phyloP scores from a whole-genome alignment of 139 green algal genomes.

The Chlorella sorokiniana region DNA sequence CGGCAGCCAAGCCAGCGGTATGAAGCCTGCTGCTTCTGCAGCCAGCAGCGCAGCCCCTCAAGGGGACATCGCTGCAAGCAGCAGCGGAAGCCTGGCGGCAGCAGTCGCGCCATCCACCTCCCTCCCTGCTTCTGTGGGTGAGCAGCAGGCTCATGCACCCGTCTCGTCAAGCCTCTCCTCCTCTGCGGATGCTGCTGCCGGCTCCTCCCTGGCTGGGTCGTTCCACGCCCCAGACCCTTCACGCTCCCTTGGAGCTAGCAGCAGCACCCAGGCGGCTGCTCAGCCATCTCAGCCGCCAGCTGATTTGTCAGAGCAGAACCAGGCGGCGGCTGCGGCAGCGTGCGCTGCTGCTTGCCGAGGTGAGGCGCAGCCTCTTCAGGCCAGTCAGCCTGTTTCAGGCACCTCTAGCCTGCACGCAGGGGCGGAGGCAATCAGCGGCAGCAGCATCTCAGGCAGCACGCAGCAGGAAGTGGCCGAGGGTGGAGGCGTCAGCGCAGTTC shows the following conservation, averaged over 20 bases:
- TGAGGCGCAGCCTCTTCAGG: neutral
- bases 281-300: slow-evolving; percentile 5
- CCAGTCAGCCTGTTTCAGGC: neutral
- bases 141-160: neutral
- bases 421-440: neutral
- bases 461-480: too few species aligned
- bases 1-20: too few species aligned
- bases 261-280: neutral
- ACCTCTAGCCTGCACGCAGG: neutral
- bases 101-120: neutral
- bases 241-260: neutral
- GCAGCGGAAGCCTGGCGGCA: neutral
- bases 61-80: neutral
- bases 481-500: too few species aligned
- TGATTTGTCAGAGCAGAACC: neutral
- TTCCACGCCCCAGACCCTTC: neutral
- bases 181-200: slow-evolving; percentile 15
- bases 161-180: neutral
- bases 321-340: neutral
- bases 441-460: neutral
- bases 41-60: neutral
- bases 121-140: neutral
- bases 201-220: neutral
- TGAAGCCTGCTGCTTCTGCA: neutral
- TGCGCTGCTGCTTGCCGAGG: neutral